Percentiles rank a stretch among this genome's conserved stretches.
Conservation (phyloP, 305 asterid species). For the Stenogyne calaminthoides region DNA sequence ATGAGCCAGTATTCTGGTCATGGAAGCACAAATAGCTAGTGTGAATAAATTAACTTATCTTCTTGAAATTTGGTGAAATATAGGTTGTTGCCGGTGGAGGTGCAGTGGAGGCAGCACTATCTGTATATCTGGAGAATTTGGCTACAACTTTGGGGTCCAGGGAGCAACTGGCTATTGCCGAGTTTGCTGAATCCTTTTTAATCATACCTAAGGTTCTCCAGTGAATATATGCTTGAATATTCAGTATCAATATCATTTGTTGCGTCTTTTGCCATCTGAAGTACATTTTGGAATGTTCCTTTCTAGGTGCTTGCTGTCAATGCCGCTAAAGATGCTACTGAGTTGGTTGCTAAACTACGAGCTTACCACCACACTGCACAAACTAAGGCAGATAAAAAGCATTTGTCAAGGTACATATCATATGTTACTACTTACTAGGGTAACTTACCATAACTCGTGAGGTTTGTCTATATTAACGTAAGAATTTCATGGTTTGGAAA, state of each 20-base stretch:
- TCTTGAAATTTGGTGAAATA: constrained; percentile 15
- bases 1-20: background rate
- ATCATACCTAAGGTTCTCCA: constrained; percentile 80
- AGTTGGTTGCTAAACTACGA: constrained; percentile 85
- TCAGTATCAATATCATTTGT: background rate
- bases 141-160: constrained; percentile 91
- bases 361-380: constrained; percentile 93
- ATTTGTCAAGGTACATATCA: constrained; percentile 69
- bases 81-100: constrained; percentile 97
- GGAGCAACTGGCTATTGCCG: constrained; percentile 94
- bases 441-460: background rate
- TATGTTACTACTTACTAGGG: background rate
- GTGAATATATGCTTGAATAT: background rate
- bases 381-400: constrained; percentile 93
- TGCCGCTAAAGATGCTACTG: constrained; percentile 99
- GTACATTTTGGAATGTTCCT: background rate
- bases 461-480: background rate
- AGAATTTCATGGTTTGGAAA: background rate
- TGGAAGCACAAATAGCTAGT: background rate
- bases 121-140: constrained; percentile 84
- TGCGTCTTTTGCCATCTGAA: background rate
- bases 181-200: constrained; percentile 80
- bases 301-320: constrained; percentile 91
- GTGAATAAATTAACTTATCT: background rate
- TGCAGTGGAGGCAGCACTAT: constrained; percentile 90